A percentile compares a stretch with the other conserved stretches of the same genome.
These are phyloP conservation scores for Coniosporium apollinis DNA, from an alignment of 495 filamentous ascomycete genomes.

Conservation along the genomic window DNA sequence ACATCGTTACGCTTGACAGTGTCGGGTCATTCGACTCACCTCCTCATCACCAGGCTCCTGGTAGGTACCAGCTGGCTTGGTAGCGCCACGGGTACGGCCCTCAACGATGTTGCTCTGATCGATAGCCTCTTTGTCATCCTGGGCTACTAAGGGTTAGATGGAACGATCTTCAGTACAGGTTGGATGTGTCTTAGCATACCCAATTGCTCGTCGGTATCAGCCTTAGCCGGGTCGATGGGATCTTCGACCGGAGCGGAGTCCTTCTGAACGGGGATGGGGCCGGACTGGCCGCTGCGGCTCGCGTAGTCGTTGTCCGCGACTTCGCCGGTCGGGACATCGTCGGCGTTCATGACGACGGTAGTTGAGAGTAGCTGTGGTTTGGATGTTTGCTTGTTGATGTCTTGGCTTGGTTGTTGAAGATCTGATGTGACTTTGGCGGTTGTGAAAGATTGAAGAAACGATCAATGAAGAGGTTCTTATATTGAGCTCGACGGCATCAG, in stretches of 20 bases:
- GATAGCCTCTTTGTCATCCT: conserved; percentile 37
- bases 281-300: conserved; percentile 25
- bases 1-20: conserved; percentile 11
- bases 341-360: no score
- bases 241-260: conserved; percentile 34
- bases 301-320: conserved; percentile 25
- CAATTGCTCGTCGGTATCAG: conserved; percentile 34
- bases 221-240: conserved; percentile 24
- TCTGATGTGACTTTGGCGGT: no score
- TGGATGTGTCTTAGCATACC: no score
- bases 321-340: conserved; percentile 12
- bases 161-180: no score
- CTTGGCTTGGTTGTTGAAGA: neutral
- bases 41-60: conserved; percentile 36
- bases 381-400: neutral
- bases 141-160: conserved; percentile 25
- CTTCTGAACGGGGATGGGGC: conserved; percentile 35
- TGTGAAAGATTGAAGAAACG: neutral
- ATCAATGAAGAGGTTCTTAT: no score
- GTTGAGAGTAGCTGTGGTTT: neutral
- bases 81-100: conserved; percentile 27
- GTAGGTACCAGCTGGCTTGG: conserved; percentile 30
- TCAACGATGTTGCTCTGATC: conserved; percentile 34
- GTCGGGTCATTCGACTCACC: conserved; percentile 6
- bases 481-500: no score